A percentile compares a stretch with the other conserved stretches of the same genome.
These are phyloP conservation scores for Botrytis fabae DNA, from an alignment of 2,329 filamentous ascomycete species.

Conservation along the genomic window DNA sequence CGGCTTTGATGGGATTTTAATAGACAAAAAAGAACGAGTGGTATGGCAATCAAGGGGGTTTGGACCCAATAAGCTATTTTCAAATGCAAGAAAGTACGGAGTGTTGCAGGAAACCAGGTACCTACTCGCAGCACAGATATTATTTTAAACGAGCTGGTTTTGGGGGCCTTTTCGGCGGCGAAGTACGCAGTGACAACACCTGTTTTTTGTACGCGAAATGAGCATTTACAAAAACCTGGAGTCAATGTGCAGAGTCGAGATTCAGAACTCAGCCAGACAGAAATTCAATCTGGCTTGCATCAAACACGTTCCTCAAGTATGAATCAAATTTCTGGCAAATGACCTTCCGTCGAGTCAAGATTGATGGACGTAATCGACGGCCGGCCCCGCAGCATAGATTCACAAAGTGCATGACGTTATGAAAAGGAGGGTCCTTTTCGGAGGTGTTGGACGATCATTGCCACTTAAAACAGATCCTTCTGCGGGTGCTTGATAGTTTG, in stretches of 20 bases:
- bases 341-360: neutral
- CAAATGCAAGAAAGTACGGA: neutral
- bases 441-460: neutral
- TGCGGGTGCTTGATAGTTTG: neutral
- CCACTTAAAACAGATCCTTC: neutral
- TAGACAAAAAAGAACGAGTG: neutral
- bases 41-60: no score
- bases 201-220: neutral
- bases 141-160: neutral
- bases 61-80: neutral
- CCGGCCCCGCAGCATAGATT: constrained; percentile 1
- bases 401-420: neutral
- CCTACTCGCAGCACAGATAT: neutral
- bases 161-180: neutral
- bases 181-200: neutral
- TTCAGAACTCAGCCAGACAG: neutral
- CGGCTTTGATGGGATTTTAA: neutral
- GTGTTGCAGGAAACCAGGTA: neutral
- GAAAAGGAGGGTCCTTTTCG: neutral
- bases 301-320: neutral
- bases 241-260: neutral
- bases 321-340: neutral
- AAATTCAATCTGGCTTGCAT: neutral
- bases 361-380: neutral
- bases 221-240: neutral